Evolutionary conservation across 2,329 filamentous ascomycete genomes (phyloP), one percentile per base, ranked within the genome.

Genomic region (Rutstroemia sp.): DNA sequence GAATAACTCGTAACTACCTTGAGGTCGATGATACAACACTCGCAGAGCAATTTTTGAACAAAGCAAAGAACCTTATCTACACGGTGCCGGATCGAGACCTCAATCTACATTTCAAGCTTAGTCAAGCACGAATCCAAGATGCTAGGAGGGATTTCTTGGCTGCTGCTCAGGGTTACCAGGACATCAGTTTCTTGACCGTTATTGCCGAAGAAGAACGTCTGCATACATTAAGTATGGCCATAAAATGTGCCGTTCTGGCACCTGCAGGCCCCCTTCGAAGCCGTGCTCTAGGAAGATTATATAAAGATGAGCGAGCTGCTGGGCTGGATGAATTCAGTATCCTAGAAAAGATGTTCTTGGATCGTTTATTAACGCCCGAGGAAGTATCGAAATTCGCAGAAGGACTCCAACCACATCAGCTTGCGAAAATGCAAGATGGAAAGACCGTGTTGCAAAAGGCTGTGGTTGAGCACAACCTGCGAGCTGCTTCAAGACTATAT

Each of bases 341-440:
- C 54, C 76, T 99, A 14, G 94, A 97, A 76, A 97, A 97, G 77
- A 97, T 99, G 83, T 96, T 95, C 71, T 79, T 97, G 49, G 90
- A 97, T 71, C 83, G 92, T 5, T 77, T 99, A 3, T 78, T 99
- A 49, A 82, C 83, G 0, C 83, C 87, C 0, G 80, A 78, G n/a
- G 94, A 99, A 73, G 90, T 96, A 44, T 83, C 85, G 39, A 85
- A 88, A 55, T 99, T 99, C 68, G 87, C 92, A 0, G 78, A 87
- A 64, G 86, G 84, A 51, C 78, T 99, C 49, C 80, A 84, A 56
- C 87, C 89, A 21, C 94, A 99, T 72, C 94, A 99, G 73, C 83
- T 96, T 2, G 94, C 94, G 23, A 86, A 83, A 60, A 96, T 90
- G 0, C 81, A 89, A 0, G 94, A 99, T 70, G 94, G 94, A 1